A percentile compares a stretch with the other conserved stretches of the same genome.
phyloP scores from a whole-genome alignment of 345 rosid genomes.

The Rhodomyrtus tomentosa region DNA sequence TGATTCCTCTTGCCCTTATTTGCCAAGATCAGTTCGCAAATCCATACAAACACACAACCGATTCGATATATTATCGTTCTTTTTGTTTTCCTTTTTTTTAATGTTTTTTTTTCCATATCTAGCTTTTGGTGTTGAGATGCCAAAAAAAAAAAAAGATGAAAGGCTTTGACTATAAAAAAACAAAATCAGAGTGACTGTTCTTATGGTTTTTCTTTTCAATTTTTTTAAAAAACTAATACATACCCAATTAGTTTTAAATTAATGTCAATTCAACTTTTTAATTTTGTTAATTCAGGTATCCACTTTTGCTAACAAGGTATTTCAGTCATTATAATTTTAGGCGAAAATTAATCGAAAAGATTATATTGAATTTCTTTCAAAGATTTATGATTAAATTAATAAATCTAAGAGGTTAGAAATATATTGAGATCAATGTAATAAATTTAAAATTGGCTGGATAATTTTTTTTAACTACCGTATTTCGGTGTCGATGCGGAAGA shows the following conservation, averaged over 20 bases:
- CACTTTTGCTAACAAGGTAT: accelerated
- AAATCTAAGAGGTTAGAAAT: not conserved
- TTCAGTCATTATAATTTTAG: accelerated
- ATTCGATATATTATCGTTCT: not conserved
- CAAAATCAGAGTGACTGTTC: not conserved
- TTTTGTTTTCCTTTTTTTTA: not conserved
- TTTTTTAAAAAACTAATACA: not conserved
- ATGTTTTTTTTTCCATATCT: not conserved
- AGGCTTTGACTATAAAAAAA: not conserved
- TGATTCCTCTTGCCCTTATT: not conserved
- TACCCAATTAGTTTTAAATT: not conserved
- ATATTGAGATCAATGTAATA: not conserved
- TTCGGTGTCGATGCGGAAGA: not conserved
- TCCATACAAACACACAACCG: not conserved
- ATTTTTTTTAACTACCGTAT: not conserved
- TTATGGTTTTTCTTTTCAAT: not conserved
- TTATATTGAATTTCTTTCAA: not conserved
- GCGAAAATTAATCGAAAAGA: accelerated
- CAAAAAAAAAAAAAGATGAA: not conserved
- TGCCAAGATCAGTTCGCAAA: not conserved
- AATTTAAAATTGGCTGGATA: not conserved
- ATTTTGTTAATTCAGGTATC: accelerated
- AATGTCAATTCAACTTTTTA: not conserved
- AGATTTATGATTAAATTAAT: not conserved
- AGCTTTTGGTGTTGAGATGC: not conserved